These are phyloP conservation scores for Lodderomyces theae DNA, from an alignment of 1,139 yeast genomes.

Conservation along the genomic window DNA sequence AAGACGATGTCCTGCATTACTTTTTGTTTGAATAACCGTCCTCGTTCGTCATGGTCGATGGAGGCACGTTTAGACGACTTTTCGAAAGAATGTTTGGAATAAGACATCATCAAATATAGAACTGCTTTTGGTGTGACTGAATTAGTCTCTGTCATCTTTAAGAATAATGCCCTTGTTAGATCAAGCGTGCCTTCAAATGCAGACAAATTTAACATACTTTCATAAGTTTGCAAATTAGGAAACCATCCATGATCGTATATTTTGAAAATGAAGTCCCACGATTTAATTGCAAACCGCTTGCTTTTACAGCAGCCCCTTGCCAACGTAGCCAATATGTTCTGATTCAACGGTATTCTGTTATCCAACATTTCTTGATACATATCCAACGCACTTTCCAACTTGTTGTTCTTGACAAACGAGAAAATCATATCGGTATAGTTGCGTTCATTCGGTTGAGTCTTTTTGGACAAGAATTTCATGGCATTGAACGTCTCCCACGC, in stretches of 20 bases:
- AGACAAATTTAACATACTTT: constrained; percentile 69
- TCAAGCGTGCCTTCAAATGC: constrained; percentile 78
- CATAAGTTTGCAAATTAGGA: constrained; percentile 54
- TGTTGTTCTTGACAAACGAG: constrained; percentile 58
- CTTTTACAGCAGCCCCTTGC: constrained; percentile 70
- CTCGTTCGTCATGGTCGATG: constrained; percentile 42
- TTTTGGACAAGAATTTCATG: constrained; percentile 72
- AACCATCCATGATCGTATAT: constrained; percentile 53
- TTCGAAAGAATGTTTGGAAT: constrained; percentile 42
- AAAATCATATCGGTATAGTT: constrained; percentile 73
- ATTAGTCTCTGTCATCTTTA: constrained; percentile 46
- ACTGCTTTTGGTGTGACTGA: constrained; percentile 44
- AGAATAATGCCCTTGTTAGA: constrained; percentile 69
- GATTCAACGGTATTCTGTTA: constrained; percentile 28
- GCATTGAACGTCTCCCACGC: constrained; percentile 78
- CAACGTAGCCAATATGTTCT: constrained; percentile 56
- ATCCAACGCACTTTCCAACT: constrained; percentile 73
- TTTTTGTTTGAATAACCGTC: constrained; percentile 46
- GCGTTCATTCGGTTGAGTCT: constrained; percentile 61
- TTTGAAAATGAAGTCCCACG: constrained; percentile 79
- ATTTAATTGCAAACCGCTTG: constrained; percentile 45
- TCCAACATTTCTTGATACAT: constrained; percentile 67
- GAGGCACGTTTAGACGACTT: neutral
- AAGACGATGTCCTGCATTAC: constrained; percentile 31
- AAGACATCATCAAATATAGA: constrained; percentile 55